Base-by-base conservation (phyloP, 1,284 basidiomycete genomes). In the Apiotrichum siamense region DNA sequence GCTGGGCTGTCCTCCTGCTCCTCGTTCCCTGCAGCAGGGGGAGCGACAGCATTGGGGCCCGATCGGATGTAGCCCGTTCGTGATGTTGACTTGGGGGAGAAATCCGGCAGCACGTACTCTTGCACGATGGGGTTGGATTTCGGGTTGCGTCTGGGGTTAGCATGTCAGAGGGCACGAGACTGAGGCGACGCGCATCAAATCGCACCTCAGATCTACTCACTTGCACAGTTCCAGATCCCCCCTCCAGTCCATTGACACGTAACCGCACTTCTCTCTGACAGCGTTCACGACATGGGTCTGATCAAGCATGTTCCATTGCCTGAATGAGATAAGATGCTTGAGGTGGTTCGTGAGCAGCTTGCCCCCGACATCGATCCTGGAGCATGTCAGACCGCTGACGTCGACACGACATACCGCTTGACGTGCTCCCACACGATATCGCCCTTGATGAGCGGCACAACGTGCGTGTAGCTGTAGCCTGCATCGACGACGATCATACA, bases 281-380 rank as follows among this genome's bases (percentile, higher is more conserved):
- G 87, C 81, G 74, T 92, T 91, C 75, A 96, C 86, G 63, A 97
- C 85, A 72, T 86, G 83, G 1, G 88, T 91, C 74, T 59, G 87
- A 67, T 97, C 91, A 83, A 92, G 91, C 87, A 97, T 90, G 72
- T 97, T 91, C 87, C 89, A 94, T 66, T 97, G 93, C 27, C 90
- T 83, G 72, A 89, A 97, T 12, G 90, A 94, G 12, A 94, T 82
- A 44, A 92, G 79, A 67, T 93, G 88, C 66, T 97, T 96, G 31
- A 97, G 79, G 47, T 94, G 87, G 74, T 96, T 97, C 24, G 93
- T 97, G 50, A 97, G 73, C 13, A 97, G 78, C 74, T 96, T 96
- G 45, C 93, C 93, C 46, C 92, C 92, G 25, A 96, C 82, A 62
- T 96, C 90, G 65, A 97, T 82, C 59, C 92, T 92, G 64, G 11